phyloP scores from a whole-genome alignment of 805 yeast species.

The Candida stauntonica region DNA sequence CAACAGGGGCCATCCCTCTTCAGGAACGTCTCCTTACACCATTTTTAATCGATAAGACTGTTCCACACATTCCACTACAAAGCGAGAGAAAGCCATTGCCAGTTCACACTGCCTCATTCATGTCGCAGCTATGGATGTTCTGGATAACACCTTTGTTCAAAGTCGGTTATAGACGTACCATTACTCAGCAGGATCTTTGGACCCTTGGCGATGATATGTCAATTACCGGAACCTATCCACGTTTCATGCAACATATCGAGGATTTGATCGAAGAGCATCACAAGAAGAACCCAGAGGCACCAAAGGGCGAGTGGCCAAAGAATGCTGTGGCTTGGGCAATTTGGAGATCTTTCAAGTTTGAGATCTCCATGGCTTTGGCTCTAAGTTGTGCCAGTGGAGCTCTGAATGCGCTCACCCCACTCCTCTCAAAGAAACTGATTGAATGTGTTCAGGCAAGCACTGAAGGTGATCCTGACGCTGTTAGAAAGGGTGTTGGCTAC shows the following conservation, averaged over 20 bases:
- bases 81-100: conserved; percentile 45
- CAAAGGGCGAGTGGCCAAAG: conserved; percentile 22
- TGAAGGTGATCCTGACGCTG: conserved; percentile 32
- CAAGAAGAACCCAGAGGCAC: neutral
- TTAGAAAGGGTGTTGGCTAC: conserved; percentile 63
- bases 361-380: neutral
- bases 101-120: conserved; percentile 30
- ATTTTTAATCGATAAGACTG: conserved; percentile 12
- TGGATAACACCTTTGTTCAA: conserved; percentile 62
- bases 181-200: conserved; percentile 59
- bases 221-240: conserved; percentile 35
- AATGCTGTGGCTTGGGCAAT: conserved; percentile 31
- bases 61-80: conserved; percentile 46
- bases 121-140: conserved; percentile 46
- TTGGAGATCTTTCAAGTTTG: conserved; percentile 10
- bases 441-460: conserved; percentile 42
- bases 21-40: conserved; percentile 6
- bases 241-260: conserved; percentile 33
- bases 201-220: conserved; percentile 35
- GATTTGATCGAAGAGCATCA: conserved; percentile 27
- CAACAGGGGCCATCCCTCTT: neutral
- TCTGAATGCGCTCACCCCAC: conserved; percentile 37
- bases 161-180: conserved; percentile 65
- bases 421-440: conserved; percentile 46
- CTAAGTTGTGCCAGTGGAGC: neutral